These are phyloP conservation scores for Metschnikowia colocasiae DNA, from an alignment of 805 yeast genomes.

Conservation along the genomic window DNA sequence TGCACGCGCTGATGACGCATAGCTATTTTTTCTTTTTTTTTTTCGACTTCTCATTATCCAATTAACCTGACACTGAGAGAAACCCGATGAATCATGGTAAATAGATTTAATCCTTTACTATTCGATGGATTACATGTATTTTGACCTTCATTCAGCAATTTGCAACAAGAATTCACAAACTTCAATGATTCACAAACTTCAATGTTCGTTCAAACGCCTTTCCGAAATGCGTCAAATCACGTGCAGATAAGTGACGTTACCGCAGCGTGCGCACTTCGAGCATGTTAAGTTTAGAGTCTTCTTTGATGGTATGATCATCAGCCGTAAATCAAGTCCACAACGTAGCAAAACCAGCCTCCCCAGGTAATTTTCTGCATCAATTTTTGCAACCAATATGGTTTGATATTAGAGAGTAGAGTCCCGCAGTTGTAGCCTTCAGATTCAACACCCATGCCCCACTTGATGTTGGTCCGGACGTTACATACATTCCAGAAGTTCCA, in stretches of 20 bases:
- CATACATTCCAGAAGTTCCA: conserved; percentile 88
- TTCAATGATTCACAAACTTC: background rate
- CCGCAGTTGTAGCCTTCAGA: conserved; percentile 86
- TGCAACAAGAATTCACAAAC: background rate
- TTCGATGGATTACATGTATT: background rate
- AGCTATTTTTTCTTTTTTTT: background rate
- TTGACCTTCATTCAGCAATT: background rate
- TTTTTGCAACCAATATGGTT: conserved; percentile 49
- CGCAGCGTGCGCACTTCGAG: background rate
- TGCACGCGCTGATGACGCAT: conserved; percentile 4
- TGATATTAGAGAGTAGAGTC: conserved; percentile 48
- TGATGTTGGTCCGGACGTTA: conserved; percentile 66
- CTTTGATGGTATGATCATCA: too few relatives aligned
- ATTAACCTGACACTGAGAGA: background rate
- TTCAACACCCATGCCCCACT: conserved; percentile 86
- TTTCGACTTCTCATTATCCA: background rate
- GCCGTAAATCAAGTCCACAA: conserved; percentile 50
- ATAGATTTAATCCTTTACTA: background rate
- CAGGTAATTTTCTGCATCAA: conserved; percentile 49
- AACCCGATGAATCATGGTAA: background rate
- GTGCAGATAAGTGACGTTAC: background rate
- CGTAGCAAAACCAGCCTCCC: conserved; percentile 59
- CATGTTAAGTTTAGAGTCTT: background rate
- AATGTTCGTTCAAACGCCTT: background rate
- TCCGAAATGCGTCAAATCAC: conserved; percentile 4